Base-by-base conservation (phyloP, 108 stramenopile genomes). In the Discostella pseudostelligera region DNA sequence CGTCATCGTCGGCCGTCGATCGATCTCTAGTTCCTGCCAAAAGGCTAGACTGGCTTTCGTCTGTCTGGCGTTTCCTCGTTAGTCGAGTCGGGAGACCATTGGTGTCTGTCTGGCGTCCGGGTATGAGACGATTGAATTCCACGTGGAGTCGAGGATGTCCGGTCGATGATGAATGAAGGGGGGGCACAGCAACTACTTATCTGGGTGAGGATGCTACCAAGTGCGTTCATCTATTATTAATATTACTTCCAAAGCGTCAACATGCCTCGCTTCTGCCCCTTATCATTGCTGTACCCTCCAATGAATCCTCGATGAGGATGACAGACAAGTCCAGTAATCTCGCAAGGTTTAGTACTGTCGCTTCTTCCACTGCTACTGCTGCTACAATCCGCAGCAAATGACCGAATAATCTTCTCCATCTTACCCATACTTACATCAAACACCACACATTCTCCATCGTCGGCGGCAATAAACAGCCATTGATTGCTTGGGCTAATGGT, bases 271-370 rank as follows among this genome's bases (percentile, higher is more conserved):
- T 86, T 90, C 62, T 83, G 87, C 4, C 69, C 65, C 76, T 88
- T 90, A 74, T 88, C 84, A 68, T 85, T 88, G 67, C 84, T 85
- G 76, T 74, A 93, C 9, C 87, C 84, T 37, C 74, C 85, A 28
- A 93, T 25, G 21, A 90, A 74, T 8, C 82, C 81, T 46, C 81
- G 78, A 55, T 75, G 75, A 49, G 92, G 92, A 66, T 93, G 92
- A 70, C 84, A 81, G 10, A 87, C 35, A 29, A 93, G 19, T 1
- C 75, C 76, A n/a, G 80, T 76, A 16, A 93, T 72, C 66, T 93
- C 92, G 39, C 72, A 71, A n/a, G 56, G 59, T 14, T 40, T 42
- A n/a, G n/a, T n/a, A 5, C 32, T 5, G 32, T 66, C 74, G 26
- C 46, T 43, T 13, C 65, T 45, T 37, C 61, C 73, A 29, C 61